Conservation (phyloP, 2,329 filamentous ascomycete genomes). For the Cryphonectria naterciae region DNA sequence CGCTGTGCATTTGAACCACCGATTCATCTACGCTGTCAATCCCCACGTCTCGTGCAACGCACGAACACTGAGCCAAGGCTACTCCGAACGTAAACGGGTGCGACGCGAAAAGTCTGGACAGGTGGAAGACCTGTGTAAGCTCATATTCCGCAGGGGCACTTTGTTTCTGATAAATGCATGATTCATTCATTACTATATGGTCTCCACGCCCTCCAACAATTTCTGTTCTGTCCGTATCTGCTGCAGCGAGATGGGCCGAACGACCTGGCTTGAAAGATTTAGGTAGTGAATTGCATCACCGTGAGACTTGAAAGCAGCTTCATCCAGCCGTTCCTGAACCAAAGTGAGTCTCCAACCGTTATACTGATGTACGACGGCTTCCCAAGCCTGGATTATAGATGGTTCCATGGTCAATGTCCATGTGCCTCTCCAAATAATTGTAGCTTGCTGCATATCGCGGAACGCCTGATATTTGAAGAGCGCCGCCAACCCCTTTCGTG, state of each 20-base stretch:
- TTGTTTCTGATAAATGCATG: conserved; percentile 6
- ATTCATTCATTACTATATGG: conserved; percentile 14
- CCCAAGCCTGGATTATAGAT: conserved; percentile 35
- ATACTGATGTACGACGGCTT: conserved; percentile 35
- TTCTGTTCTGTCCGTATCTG: conserved; percentile 39
- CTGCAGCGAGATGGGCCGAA: conserved; percentile 40
- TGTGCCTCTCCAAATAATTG: conserved; percentile 37
- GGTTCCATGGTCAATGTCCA: conserved; percentile 36
- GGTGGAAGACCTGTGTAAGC: background rate
- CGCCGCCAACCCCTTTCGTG: conserved; percentile 37
- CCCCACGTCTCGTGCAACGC: no score
- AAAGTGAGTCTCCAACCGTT: conserved; percentile 30
- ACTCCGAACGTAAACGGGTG: background rate
- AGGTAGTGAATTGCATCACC: conserved; percentile 39
- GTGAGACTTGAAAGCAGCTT: conserved; percentile 36
- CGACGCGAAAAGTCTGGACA: background rate
- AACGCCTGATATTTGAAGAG: conserved; percentile 38
- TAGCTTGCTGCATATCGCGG: conserved; percentile 26
- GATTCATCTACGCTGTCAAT: no score
- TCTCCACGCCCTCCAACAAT: conserved; percentile 32
- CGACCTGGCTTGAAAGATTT: conserved; percentile 36
- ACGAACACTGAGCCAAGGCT: background rate
- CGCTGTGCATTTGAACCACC: no score
- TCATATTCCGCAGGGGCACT: conserved; percentile 8
- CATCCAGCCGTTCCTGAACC: conserved; percentile 34